Evolutionary conservation across 345 rosid species (phyloP).

Genomic region (Populus pruinosa): DNA sequence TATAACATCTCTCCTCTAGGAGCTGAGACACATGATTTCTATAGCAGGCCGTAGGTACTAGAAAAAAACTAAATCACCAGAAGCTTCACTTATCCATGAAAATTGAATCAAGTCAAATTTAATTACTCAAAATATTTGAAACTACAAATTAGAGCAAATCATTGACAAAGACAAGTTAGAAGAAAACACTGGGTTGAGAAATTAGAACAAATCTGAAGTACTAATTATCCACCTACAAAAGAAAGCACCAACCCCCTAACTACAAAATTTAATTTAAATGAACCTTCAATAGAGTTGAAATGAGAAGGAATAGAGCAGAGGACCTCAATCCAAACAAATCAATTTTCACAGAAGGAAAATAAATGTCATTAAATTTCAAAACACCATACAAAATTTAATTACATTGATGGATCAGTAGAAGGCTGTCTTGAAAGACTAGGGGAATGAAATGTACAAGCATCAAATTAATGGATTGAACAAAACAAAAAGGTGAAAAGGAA

Average conservation of each 20-base stretch:
- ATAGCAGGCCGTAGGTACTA: neutral
- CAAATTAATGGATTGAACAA: neutral
- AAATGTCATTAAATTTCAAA: neutral
- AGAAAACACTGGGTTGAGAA: neutral
- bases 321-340: neutral
- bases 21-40: neutral
- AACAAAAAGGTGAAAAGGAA: neutral
- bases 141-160: neutral
- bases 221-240: neutral
- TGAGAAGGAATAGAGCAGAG: neutral
- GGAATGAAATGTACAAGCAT: neutral
- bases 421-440: neutral
- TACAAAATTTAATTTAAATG: neutral
- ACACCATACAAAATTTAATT: neutral
- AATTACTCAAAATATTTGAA: neutral
- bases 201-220: neutral
- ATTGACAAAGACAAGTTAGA: neutral
- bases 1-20: neutral
- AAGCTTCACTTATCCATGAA: neutral
- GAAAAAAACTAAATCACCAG: neutral
- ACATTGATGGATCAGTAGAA: neutral
- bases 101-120: neutral
- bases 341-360: neutral
- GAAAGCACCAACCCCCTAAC: neutral
- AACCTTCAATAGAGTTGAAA: neutral